Conservation (phyloP, 345 rosid genomes). For the Diplotaxis tenuifolia region DNA sequence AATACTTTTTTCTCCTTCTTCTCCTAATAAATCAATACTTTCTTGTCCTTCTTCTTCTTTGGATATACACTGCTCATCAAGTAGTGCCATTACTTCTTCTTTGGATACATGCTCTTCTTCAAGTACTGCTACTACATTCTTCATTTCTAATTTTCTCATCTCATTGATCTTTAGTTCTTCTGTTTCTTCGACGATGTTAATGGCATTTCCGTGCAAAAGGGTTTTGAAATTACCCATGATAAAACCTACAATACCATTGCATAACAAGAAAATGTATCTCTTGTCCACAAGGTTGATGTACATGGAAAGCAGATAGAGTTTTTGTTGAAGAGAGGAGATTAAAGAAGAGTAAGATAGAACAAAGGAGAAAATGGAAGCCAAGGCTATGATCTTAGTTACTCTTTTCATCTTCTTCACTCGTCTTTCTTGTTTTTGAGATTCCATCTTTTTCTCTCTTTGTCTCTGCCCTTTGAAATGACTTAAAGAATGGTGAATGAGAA, state of each 20-base stretch:
- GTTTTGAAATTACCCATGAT: slow-evolving; percentile 32
- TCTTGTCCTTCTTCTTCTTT: slow-evolving; percentile 13
- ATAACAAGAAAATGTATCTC: slow-evolving; percentile 64
- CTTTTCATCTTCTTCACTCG: slow-evolving; percentile 32
- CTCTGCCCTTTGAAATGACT: background rate
- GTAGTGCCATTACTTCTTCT: background rate
- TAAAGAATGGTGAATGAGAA: background rate
- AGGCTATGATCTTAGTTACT: slow-evolving; percentile 35
- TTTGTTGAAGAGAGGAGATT: slow-evolving; percentile 32
- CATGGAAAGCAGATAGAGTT: slow-evolving; percentile 27
- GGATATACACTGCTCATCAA: background rate
- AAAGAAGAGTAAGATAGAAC: slow-evolving; percentile 37
- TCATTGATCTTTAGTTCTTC: slow-evolving; percentile 10
- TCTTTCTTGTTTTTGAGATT: slow-evolving; percentile 16
- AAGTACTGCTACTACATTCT: slow-evolving; percentile 10
- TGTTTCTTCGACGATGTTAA: background rate
- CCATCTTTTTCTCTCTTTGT: background rate
- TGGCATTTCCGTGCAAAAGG: background rate
- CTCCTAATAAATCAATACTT: background rate
- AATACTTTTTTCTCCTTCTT: slow-evolving; percentile 2
- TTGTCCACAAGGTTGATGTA: slow-evolving; percentile 42
- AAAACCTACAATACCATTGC: slow-evolving; percentile 65
- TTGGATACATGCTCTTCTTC: background rate
- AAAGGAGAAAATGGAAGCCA: slow-evolving; percentile 43
- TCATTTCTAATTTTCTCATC: slow-evolving; percentile 9